Evolutionary conservation across 2,329 filamentous ascomycete species (phyloP).

Genomic region (Fusarium coicis): DNA sequence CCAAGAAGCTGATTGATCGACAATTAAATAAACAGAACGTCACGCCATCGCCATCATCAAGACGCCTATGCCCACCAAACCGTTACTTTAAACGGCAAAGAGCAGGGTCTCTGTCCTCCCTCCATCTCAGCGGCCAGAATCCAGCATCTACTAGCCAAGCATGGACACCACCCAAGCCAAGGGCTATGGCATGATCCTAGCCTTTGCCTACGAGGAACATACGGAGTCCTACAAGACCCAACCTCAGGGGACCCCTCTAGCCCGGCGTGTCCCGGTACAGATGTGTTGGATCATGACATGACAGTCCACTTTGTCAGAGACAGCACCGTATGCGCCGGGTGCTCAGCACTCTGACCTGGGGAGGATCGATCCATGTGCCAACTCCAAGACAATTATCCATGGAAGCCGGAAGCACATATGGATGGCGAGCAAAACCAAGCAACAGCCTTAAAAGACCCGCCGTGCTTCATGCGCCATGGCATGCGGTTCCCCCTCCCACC

Average conservation of each 20-base stretch:
- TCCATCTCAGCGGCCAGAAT: constrained; percentile 12
- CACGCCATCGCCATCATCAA: constrained; percentile 20
- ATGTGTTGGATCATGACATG: constrained; percentile 37
- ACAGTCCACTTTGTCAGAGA: constrained; percentile 44
- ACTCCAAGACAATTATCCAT: constrained; percentile 1
- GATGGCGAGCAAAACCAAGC: constrained; percentile 9
- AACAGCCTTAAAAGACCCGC: constrained; percentile 40
- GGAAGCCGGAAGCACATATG: neutral
- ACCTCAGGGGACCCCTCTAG: constrained; percentile 17
- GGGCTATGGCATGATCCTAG: constrained; percentile 44
- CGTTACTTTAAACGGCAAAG: constrained; percentile 11
- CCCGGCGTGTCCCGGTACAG: constrained; percentile 43
- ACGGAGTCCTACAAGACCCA: constrained; percentile 25
- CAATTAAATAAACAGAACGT: constrained; percentile 17
- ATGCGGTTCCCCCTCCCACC: constrained; percentile 22
- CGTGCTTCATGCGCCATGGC: constrained; percentile 40
- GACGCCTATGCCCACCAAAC: constrained; percentile 2
- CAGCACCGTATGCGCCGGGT: constrained; percentile 21
- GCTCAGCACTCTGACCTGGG: constrained; percentile 12
- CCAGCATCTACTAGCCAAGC: constrained; percentile 9
- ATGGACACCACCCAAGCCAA: constrained; percentile 26
- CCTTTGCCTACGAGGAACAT: constrained; percentile 29
- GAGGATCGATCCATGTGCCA: constrained; percentile 30
- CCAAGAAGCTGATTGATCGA: constrained; percentile 17
- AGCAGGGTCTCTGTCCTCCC: constrained; percentile 19